Conservation (phyloP, 768 basidiomycete species). For the Termitomyces sp. region DNA sequence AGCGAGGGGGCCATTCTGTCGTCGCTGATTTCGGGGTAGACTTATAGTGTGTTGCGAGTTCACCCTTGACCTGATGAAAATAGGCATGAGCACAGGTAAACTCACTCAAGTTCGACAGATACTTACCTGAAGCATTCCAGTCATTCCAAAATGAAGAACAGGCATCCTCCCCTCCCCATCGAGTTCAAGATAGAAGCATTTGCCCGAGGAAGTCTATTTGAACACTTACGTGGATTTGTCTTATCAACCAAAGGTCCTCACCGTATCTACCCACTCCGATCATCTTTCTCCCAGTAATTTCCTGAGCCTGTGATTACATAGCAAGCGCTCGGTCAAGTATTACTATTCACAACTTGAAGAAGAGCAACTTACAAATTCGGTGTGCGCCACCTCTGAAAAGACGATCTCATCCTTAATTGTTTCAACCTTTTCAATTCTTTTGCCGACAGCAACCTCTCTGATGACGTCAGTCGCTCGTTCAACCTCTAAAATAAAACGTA, state of each 20-base stretch:
- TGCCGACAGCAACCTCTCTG: constrained; percentile 46
- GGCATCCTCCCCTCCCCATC: constrained; percentile 59
- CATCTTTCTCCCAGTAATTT: constrained; percentile 48
- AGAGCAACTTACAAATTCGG: constrained; percentile 59
- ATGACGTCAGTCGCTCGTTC: constrained; percentile 62
- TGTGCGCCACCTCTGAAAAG: constrained; percentile 51
- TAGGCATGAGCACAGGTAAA: not conserved
- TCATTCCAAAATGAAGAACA: constrained; percentile 83
- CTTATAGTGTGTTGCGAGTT: constrained; percentile 45
- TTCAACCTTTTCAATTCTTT: constrained; percentile 52
- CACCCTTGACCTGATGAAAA: constrained; percentile 41
- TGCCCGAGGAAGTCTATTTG: constrained; percentile 29
- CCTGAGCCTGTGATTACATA: constrained; percentile 45
- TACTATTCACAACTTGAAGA: not conserved
- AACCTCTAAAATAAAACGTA: constrained; percentile 47
- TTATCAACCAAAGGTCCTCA: constrained; percentile 14
- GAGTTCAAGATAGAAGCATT: constrained; percentile 61
- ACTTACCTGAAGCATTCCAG: constrained; percentile 72
- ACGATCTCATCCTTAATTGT: constrained; percentile 61
- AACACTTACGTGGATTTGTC: not conserved
- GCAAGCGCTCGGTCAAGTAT: not conserved
- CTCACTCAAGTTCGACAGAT: not conserved
- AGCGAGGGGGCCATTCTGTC: constrained; percentile 62
- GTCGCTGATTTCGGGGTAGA: constrained; percentile 35
- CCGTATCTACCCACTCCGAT: constrained; percentile 52